Conservation (phyloP, 2,329 filamentous ascomycete genomes). For the Cercospora sojina region DNA sequence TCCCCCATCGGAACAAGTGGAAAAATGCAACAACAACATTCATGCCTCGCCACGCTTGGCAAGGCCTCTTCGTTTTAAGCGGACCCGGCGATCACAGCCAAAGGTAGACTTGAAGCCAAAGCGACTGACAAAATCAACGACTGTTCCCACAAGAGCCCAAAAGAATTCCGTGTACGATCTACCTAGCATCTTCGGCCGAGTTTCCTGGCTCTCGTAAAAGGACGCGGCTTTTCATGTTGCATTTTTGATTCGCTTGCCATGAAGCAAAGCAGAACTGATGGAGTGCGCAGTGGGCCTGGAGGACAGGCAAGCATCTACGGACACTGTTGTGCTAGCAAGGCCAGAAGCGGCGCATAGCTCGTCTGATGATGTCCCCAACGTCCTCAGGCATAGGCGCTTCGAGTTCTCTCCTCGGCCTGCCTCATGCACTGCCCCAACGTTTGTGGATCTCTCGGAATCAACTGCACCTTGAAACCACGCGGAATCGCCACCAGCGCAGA, state of each 20-base stretch:
- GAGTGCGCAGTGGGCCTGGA: not conserved
- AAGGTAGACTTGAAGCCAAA: not conserved
- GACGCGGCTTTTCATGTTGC: not conserved
- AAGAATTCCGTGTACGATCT: not conserved
- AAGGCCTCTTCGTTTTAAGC: not conserved
- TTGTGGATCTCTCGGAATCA: slow-evolving; percentile 52
- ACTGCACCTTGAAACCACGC: slow-evolving; percentile 56
- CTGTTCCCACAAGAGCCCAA: not conserved
- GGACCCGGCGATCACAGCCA: not conserved
- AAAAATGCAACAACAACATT: not conserved
- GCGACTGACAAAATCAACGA: not conserved
- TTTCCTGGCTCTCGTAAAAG: not conserved
- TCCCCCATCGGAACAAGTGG: not conserved
- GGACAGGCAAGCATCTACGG: not conserved
- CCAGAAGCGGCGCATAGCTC: not conserved
- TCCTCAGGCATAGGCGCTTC: not conserved
- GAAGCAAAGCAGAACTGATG: not conserved
- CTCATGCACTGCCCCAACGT: slow-evolving; percentile 45
- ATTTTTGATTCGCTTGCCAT: not conserved
- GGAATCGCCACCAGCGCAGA: slow-evolving; percentile 61
- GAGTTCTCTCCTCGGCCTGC: slow-evolving; percentile 47
- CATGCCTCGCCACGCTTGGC: not conserved
- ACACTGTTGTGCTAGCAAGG: not conserved
- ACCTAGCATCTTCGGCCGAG: not conserved
- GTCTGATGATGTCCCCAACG: not conserved